Evolutionary conservation across 2,329 filamentous ascomycete species (phyloP).

Genomic region (Lachnellula subtilissima): DNA sequence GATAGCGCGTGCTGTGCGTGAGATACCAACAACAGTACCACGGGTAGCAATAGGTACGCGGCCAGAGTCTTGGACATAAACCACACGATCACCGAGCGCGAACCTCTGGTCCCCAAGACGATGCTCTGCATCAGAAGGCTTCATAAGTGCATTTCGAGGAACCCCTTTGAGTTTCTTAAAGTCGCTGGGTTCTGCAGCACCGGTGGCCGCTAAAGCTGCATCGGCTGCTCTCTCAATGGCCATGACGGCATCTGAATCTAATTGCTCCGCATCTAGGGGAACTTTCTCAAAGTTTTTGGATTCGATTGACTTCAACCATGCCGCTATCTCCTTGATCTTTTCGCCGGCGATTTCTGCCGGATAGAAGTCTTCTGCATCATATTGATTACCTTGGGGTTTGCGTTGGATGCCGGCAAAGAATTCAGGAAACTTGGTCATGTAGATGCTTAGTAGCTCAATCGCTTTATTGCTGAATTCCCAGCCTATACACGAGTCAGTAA

Average conservation of each 20-base stretch:
- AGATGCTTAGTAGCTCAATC: conserved; percentile 73
- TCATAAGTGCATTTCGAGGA: conserved; percentile 80
- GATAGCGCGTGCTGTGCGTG: conserved; percentile 74
- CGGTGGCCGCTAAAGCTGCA: conserved; percentile 46
- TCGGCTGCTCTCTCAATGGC: conserved; percentile 75
- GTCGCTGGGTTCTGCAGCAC: conserved; percentile 39
- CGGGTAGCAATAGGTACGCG: conserved; percentile 89
- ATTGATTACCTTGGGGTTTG: conserved; percentile 81
- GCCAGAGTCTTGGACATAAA: conserved; percentile 88
- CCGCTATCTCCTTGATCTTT: conserved; percentile 88
- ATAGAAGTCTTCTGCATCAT: conserved; percentile 83
- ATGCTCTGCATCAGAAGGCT: conserved; percentile 94
- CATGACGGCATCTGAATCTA: conserved; percentile 86
- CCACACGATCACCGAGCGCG: conserved; percentile 79
- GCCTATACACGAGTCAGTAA: conserved; percentile 39
- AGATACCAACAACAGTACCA: conserved; percentile 93
- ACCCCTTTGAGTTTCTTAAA: conserved; percentile 72
- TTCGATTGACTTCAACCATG: conserved; percentile 89
- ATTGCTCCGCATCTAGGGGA: conserved; percentile 92
- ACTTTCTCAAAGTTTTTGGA: conserved; percentile 91
- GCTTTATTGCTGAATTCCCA: conserved; percentile 95
- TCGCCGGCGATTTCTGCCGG: conserved; percentile 64
- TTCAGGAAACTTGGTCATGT: conserved; percentile 91
- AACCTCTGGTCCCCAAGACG: conserved; percentile 82
- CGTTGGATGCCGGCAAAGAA: conserved; percentile 86